These are phyloP conservation scores for Orbilia brochopaga DNA, from an alignment of 2,329 filamentous ascomycete species.

Conservation along the genomic window DNA sequence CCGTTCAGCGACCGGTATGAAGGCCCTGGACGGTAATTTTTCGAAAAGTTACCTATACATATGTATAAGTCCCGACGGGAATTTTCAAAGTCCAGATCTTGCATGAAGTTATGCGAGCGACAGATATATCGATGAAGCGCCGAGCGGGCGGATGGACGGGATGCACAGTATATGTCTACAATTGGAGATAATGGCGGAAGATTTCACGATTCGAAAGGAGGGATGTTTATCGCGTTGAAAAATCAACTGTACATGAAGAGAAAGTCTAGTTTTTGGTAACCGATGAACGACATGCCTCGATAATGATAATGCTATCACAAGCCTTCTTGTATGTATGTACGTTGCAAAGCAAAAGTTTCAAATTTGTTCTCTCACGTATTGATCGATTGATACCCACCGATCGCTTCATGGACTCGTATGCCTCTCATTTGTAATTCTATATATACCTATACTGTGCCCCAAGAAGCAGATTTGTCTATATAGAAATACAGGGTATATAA, in stretches of 20 bases:
- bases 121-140: neutral
- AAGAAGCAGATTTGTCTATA: conserved; percentile 28
- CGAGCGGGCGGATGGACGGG: no score
- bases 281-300: no score
- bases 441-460: conserved; percentile 20
- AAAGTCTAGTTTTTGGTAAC: no score
- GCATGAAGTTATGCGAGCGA: neutral
- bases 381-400: neutral
- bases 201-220: no score
- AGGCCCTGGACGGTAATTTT: neutral
- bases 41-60: no score
- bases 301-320: no score
- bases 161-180: no score
- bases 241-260: no score
- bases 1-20: conserved; percentile 44
- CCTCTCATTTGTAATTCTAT: conserved; percentile 7
- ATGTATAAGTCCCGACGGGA: no score
- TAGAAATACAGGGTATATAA: conserved; percentile 51
- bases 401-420: neutral
- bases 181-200: no score
- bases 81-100: neutral
- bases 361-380: neutral
- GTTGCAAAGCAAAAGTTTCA: neutral
- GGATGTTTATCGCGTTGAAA: no score
- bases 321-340: no score